Base-by-base conservation (phyloP, 345 rosid genomes). In the Mallotus nudiflorus region DNA sequence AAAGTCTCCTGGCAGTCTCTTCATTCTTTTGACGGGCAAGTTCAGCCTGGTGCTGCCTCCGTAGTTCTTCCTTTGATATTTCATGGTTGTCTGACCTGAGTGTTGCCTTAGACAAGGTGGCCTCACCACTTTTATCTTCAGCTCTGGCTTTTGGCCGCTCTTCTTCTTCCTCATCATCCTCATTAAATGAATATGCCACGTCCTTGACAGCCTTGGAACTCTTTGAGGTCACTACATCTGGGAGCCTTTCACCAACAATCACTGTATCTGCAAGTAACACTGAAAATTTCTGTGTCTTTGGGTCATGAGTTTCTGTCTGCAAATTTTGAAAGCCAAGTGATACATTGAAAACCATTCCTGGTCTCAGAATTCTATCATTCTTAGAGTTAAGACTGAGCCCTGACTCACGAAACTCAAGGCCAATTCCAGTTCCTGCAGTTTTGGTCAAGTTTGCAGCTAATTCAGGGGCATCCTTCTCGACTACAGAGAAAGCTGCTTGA, bases 11-110 rank as follows among this genome's bases (percentile, higher is more conserved):
- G 3, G 97, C 97, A 66, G 97, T 95, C 81, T 95, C 97, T 89
- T 92, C 97, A 75, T 92, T 95, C 81, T 95, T 92, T 84, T 90
- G 95, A 29, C 93, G 97, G 14, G 99, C 99, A 73, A 95, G 89
- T 76, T 95, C 99, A 25, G 97, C 96, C 79, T 95, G 99, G 68
- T 95, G 99, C 96, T 88, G 99, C 82, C 96, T 87, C 71, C 99
- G 80, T 3, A 86, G 82, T 87, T 95, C 99, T 73, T 95, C 97
- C 79, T 92, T 95, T 4, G 97, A 90, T 62, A 91, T 85, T 74
- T 86, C 99, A 27, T 87, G 88, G 75, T 92, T 83, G 82, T 90
- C 97, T 62, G 97, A 95, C 73, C 99, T 86, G 18, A 92, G 93
- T 10, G 89, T 81, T 66, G 97, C 83, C 87, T 92, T 95, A 35